Evolutionary conservation across 352 stramenopile species (phyloP), one percentile per base, ranked within the genome.

Genomic region (Aphanomyces euteiches): DNA sequence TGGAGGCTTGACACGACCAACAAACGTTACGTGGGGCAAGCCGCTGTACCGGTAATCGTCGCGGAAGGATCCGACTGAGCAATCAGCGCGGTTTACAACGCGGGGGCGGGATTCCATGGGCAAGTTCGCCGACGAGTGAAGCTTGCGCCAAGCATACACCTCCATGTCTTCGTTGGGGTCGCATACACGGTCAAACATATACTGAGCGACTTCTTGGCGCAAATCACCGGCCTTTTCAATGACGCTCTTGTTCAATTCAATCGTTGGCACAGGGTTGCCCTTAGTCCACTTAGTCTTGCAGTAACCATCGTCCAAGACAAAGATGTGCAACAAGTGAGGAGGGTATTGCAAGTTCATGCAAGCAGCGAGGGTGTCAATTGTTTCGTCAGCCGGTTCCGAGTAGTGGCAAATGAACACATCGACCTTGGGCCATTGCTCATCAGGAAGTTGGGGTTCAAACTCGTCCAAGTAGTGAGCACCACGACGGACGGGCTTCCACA

Each of bases 331-430:
- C 21, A 95, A 73, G 69, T 96, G 87, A 0, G 85, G 86, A 19
- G 88, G 88, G 77, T 96, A 96, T 72, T 96, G 83, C 40, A 96
- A 60, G 74, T 89, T 92, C 79, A 93, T 90, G 75, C 83, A 92
- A n/a, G 84, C 82, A 79, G 90, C 89, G 7, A 95, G 70, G 64
- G 88, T 94, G 66, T 92, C 85, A 50, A 93, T 92, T 1, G 82
- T 90, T 67, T 95, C 87, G 48, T 96, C 87, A 0, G 86, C 83
- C 0, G 88, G 87, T 74, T 96, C 88, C 0, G 84, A 85, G 76
- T 91, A 93, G 72, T 90, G 88, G 58, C 78, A 89, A 38, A 96
- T 72, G 21, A 96, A 68, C 8, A 96, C 75, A 61, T 95, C 88
- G 57, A 95, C 85, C 74, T 87, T 93, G 3, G 87, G 85, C 87